These are phyloP conservation scores for Fusarium longipes DNA, from an alignment of 2,329 filamentous ascomycete species.

Conservation along the genomic window DNA sequence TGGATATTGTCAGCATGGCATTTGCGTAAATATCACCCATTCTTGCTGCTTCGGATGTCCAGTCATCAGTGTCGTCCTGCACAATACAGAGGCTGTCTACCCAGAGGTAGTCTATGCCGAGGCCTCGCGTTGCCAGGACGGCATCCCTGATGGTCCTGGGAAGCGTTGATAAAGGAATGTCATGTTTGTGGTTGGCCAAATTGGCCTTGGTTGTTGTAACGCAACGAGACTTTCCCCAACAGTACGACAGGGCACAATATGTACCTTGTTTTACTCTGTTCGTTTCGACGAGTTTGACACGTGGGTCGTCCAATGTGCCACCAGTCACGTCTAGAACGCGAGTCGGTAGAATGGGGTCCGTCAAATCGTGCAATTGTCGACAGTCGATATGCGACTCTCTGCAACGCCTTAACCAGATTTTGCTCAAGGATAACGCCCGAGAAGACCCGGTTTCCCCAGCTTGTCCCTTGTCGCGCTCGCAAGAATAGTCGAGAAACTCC, in stretches of 20 bases:
- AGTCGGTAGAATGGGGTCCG: not conserved
- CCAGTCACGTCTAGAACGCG: not conserved
- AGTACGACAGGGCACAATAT: not conserved
- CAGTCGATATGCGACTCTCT: not conserved
- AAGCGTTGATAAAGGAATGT: not conserved
- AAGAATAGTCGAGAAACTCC: not conserved
- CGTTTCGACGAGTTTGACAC: not conserved
- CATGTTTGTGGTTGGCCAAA: not conserved
- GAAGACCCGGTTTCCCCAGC: not conserved
- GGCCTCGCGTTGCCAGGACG: not conserved
- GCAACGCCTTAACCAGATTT: not conserved
- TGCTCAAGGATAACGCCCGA: not conserved
- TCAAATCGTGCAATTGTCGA: not conserved
- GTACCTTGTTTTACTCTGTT: not conserved
- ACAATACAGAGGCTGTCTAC: conserved; percentile 21
- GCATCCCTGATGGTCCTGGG: conserved; percentile 9
- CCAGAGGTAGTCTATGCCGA: conserved; percentile 12
- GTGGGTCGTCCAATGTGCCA: not conserved
- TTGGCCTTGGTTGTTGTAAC: not conserved
- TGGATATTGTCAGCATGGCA: conserved; percentile 9
- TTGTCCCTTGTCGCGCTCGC: too few relatives aligned
- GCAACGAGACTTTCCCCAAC: not conserved
- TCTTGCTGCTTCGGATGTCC: conserved; percentile 5
- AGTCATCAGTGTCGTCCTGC: conserved; percentile 15
- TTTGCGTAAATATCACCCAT: conserved; percentile 25